phyloP scores from a whole-genome alignment of 208 protist genomes.

The Leishmania aethiopica region DNA sequence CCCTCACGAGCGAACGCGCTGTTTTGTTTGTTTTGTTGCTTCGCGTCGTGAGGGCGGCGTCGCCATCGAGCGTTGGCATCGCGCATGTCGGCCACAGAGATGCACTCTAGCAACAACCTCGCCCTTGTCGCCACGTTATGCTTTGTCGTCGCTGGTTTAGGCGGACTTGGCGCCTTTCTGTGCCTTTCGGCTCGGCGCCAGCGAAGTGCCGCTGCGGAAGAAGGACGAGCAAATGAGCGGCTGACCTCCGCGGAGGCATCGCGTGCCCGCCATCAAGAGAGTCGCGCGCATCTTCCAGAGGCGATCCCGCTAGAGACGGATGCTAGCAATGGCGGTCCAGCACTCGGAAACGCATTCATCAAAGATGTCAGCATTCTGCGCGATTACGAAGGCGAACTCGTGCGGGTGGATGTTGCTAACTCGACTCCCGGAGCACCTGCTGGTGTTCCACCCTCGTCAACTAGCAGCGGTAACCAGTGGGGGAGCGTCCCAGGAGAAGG shows the following conservation, averaged over 20 bases:
- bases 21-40: background rate
- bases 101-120: background rate
- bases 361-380: conserved; percentile 14
- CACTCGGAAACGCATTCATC: background rate
- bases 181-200: background rate
- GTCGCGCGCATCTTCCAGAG: background rate
- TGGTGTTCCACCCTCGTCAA: background rate
- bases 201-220: background rate
- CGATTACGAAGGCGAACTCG: conserved; percentile 13
- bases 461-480: background rate
- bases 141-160: background rate
- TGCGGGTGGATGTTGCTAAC: conserved; percentile 8
- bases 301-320: background rate
- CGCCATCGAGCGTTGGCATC: background rate
- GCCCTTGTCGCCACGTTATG: background rate
- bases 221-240: background rate
- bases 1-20: background rate
- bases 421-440: background rate
- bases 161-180: background rate
- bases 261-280: background rate
- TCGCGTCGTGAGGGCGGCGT: background rate
- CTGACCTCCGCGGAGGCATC: background rate
- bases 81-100: background rate
- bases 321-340: background rate
- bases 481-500: background rate